phyloP scores from a whole-genome alignment of 345 rosid genomes.

The Psidium friedrichsthalianum region DNA sequence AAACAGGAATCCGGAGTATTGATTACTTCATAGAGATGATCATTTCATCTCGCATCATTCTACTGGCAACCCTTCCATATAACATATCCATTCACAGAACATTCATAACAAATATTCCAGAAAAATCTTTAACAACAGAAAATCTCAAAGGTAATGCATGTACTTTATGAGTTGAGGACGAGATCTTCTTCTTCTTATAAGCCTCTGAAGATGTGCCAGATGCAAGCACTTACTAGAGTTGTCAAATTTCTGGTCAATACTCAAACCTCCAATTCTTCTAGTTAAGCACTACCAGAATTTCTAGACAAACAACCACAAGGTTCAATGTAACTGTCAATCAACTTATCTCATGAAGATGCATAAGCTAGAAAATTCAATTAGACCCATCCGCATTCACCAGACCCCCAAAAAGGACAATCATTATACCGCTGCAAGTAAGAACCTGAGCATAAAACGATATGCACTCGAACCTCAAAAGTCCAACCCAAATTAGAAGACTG shows the following conservation, averaged over 20 bases:
- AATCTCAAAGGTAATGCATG: neutral
- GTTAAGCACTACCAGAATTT: neutral
- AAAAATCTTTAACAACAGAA: neutral
- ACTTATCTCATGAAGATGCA: neutral
- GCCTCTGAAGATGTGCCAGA: neutral
- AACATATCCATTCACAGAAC: neutral
- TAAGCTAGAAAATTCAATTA: neutral
- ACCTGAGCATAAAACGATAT: neutral
- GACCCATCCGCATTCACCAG: neutral
- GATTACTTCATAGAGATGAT: neutral
- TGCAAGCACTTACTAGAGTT: neutral
- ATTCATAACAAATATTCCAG: neutral
- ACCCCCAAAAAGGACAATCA: neutral
- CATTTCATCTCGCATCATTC: neutral
- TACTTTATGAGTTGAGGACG: neutral
- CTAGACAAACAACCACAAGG: neutral
- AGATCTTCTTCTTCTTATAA: neutral
- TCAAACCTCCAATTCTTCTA: neutral
- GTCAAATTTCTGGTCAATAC: neutral
- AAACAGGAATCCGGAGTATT: neutral
- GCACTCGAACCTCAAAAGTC: neutral
- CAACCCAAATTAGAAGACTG: neutral
- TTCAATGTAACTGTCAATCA: neutral
- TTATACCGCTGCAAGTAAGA: neutral
- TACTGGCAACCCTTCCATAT: neutral